These are phyloP conservation scores for Solanum virginianum DNA, from an alignment of 257 asterid genomes.

Conservation along the genomic window DNA sequence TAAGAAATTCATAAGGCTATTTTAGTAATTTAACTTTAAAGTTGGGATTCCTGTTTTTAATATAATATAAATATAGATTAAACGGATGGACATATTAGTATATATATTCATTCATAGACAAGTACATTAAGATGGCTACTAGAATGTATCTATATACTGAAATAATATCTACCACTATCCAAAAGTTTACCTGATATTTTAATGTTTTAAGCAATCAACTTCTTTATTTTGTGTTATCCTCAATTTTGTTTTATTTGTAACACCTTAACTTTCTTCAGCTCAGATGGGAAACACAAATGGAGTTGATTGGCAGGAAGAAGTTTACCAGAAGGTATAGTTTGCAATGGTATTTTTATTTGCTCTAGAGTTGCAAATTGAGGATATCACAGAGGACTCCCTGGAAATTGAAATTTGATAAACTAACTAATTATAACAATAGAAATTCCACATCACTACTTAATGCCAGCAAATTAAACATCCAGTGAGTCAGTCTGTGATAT, in stretches of 20 bases:
- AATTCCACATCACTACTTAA: not conserved
- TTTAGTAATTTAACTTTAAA: no score
- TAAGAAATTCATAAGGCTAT: no score
- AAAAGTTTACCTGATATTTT: not conserved
- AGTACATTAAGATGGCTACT: not conserved
- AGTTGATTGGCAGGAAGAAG: conserved; percentile 88
- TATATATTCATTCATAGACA: not conserved
- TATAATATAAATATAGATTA: not conserved
- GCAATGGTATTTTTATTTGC: not conserved
- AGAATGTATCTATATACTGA: not conserved
- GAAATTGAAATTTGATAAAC: not conserved
- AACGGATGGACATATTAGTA: not conserved
- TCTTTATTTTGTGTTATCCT: not conserved
- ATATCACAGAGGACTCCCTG: not conserved
- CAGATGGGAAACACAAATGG: conserved; percentile 48
- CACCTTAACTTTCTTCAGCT: conserved; percentile 59
- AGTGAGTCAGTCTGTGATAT: not conserved
- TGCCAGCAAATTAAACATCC: not conserved
- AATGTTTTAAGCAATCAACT: not conserved
- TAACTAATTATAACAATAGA: no score
- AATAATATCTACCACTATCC: not conserved
- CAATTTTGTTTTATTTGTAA: conserved; percentile 10
- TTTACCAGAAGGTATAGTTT: conserved; percentile 47
- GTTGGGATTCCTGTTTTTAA: no score
- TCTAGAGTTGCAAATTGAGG: not conserved